Percentiles rank a stretch among this genome's conserved stretches.
phyloP scores from a whole-genome alignment of 2,329 filamentous ascomycete genomes.

The Fusarium sp. region DNA sequence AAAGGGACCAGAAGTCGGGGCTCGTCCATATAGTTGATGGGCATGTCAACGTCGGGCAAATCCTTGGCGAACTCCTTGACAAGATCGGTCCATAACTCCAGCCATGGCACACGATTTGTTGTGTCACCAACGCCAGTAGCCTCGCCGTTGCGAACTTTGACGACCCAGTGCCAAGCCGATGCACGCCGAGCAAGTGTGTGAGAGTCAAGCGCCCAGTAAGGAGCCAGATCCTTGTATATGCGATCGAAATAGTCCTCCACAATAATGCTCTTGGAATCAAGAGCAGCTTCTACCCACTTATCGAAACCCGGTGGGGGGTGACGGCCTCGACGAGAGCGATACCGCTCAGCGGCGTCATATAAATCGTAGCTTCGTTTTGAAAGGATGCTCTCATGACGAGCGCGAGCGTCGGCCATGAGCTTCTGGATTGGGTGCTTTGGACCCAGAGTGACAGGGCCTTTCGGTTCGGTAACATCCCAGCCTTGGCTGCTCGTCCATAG shows the following conservation, averaged over 20 bases:
- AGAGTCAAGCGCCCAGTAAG: conserved; percentile 68
- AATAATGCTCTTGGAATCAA: conserved; percentile 63
- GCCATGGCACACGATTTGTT: conserved; percentile 57
- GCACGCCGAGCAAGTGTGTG: conserved; percentile 55
- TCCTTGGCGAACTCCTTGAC: conserved; percentile 63
- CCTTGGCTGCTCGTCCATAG: conserved; percentile 47
- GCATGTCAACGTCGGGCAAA: conserved; percentile 74
- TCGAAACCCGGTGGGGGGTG: conserved; percentile 74
- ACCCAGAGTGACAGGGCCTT: conserved; percentile 40
- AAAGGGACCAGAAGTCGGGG: conserved; percentile 70
- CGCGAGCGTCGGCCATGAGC: conserved; percentile 61
- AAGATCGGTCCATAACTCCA: conserved; percentile 61
- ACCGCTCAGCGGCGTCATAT: conserved; percentile 64
- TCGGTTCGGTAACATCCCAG: conserved; percentile 44
- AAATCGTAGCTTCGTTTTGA: conserved; percentile 61
- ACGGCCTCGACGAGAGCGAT: conserved; percentile 66
- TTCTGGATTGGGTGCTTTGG: conserved; percentile 62
- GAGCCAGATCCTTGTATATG: conserved; percentile 71
- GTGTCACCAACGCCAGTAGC: conserved; percentile 56
- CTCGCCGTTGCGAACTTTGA: conserved; percentile 60
- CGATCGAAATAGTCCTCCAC: conserved; percentile 74
- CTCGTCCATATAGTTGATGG: conserved; percentile 74
- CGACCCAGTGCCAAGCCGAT: conserved; percentile 58
- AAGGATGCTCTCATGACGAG: conserved; percentile 56
- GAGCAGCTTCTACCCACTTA: conserved; percentile 67